phyloP scores from a whole-genome alignment of 306 rosid species.

The Trifolium dubium region DNA sequence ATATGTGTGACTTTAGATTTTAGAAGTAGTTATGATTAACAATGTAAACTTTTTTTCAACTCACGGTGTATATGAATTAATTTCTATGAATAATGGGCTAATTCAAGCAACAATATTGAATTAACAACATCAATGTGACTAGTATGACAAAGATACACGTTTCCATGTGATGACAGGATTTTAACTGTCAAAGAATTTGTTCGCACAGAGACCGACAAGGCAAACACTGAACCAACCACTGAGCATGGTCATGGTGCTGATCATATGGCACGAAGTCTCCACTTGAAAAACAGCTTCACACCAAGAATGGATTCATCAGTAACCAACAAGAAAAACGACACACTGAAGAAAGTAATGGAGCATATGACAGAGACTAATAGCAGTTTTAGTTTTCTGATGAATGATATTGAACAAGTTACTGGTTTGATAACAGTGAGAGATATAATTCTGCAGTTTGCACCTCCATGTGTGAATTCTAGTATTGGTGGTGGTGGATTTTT shows the following conservation, averaged over 20 bases:
- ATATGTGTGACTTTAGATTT: not conserved
- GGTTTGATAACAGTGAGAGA: constrained; percentile 62
- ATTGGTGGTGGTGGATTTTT: constrained; percentile 73
- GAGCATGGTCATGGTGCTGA: constrained; percentile 42
- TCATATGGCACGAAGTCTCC: constrained; percentile 40
- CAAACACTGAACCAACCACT: constrained; percentile 24
- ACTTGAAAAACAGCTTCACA: constrained; percentile 40
- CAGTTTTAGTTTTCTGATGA: constrained; percentile 56
- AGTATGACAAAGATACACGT: constrained; percentile 8
- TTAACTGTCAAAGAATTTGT: constrained; percentile 59
- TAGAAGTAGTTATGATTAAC: not conserved
- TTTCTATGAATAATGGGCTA: not conserved
- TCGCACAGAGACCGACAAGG: constrained; percentile 40
- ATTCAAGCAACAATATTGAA: not conserved
- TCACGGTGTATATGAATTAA: not conserved
- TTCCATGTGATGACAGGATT: constrained; percentile 44
- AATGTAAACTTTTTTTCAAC: too few species aligned
- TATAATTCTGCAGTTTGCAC: constrained; percentile 62
- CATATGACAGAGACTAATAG: constrained; percentile 48
- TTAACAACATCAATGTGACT: not conserved
- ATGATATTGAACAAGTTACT: constrained; percentile 49
- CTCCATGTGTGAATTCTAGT: constrained; percentile 65
- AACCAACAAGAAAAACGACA: constrained; percentile 53
- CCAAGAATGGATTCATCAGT: constrained; percentile 61
- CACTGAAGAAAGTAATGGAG: constrained; percentile 65